Evolutionary conservation across 345 rosid genomes (phyloP).

Genomic region (Brassica napus): DNA sequence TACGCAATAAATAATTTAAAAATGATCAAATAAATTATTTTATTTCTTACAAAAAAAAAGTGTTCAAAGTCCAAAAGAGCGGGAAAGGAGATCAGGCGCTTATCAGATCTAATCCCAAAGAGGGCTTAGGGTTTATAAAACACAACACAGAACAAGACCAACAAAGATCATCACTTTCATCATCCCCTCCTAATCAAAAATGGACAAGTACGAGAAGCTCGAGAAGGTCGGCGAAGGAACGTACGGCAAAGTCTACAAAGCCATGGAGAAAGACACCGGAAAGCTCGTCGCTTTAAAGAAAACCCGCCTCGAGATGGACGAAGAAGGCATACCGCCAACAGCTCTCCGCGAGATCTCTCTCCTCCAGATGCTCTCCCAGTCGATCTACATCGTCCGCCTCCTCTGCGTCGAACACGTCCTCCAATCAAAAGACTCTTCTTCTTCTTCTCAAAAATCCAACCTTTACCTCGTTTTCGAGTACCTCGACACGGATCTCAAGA

Average conservation of each 20-base stretch:
- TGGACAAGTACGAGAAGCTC: conserved; percentile 75
- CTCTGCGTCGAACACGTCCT: conserved; percentile 37
- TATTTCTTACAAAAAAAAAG: not conserved
- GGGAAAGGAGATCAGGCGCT: conserved; percentile 30
- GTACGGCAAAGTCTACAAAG: conserved; percentile 94
- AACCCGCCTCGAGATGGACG: conserved; percentile 90
- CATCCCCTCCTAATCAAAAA: not conserved
- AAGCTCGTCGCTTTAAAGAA: conserved; percentile 91
- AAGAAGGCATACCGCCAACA: conserved; percentile 95
- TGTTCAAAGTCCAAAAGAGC: conserved; percentile 21
- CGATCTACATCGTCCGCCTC: conserved; percentile 73
- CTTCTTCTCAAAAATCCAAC: conserved; percentile 8
- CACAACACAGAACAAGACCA: not conserved
- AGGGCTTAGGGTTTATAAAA: conserved; percentile 16
- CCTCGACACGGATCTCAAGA: conserved; percentile 87
- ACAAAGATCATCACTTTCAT: not conserved
- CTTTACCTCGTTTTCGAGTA: conserved; percentile 84
- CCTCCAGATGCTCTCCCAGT: conserved; percentile 82
- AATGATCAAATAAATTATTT: not conserved
- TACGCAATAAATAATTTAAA: not conserved
- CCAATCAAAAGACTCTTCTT: conserved; percentile 27
- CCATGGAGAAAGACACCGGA: conserved; percentile 73
- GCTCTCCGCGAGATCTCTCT: conserved; percentile 93
- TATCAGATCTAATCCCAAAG: conserved; percentile 24
- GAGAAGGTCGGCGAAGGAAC: conserved; percentile 98